These are phyloP conservation scores for Flaveria floridana DNA, from an alignment of 140 eudicot species.

Conservation along the genomic window DNA sequence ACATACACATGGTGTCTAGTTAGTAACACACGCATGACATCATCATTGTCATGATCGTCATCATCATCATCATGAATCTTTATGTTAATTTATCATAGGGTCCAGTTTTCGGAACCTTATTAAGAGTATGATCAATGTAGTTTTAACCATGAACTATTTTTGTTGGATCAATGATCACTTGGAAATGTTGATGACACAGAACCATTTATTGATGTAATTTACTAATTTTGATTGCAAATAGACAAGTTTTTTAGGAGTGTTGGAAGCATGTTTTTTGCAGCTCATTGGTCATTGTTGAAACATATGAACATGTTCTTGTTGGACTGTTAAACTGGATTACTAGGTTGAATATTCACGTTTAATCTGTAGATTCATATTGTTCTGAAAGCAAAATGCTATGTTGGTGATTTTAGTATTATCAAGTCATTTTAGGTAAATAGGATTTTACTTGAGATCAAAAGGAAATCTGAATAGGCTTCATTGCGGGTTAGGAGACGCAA, in stretches of 20 bases:
- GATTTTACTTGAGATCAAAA: too few species aligned
- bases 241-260: neutral
- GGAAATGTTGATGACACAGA: neutral
- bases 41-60: constrained; percentile 5
- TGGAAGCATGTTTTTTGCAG: constrained; percentile 8
- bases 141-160: constrained; percentile 9
- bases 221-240: neutral
- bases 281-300: neutral
- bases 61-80: neutral
- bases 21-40: constrained; percentile 21
- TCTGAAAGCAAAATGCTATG: neutral
- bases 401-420: neutral
- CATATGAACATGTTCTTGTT: neutral
- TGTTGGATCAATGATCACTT: neutral
- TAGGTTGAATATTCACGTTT: neutral
- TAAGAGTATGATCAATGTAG: constrained; percentile 1
- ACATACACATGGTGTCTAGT: constrained; percentile 13
- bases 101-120: constrained; percentile 4
- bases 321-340: neutral
- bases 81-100: constrained; percentile 24
- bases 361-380: neutral
- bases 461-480: too few species aligned
- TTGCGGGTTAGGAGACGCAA: too few species aligned
- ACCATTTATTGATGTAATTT: neutral
- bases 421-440: too few species aligned